A percentile compares a stretch with the other conserved stretches of the same genome.
Evolutionary conservation across 2,329 filamentous ascomycete genomes (phyloP).

Genomic region (Neofusicoccum cordaticola): DNA sequence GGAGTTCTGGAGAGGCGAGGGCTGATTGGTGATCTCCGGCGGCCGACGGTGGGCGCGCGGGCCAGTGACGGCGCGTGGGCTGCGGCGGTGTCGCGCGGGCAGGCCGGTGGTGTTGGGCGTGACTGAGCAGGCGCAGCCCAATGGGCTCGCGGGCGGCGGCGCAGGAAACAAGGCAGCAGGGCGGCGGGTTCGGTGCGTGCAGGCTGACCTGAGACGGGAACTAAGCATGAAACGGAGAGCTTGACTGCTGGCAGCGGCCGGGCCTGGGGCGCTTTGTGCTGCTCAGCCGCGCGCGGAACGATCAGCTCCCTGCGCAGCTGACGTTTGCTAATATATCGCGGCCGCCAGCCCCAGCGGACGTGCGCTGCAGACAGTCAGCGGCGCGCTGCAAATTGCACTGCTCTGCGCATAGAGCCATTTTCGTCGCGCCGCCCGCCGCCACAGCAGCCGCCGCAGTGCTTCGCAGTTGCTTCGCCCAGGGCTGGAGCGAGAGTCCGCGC

Average conservation of each 20-base stretch:
- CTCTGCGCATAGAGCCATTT: conserved; percentile 7
- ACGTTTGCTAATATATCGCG: conserved; percentile 12
- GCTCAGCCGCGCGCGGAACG: conserved; percentile 14
- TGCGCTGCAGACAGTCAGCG: conserved; percentile 3
- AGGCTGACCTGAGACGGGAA: background rate
- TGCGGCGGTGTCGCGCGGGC: background rate
- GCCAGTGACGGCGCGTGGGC: background rate
- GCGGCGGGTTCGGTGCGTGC: background rate
- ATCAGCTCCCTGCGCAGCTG: conserved; percentile 11
- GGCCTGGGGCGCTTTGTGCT: conserved; percentile 4
- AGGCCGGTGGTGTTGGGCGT: background rate
- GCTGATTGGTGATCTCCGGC: background rate
- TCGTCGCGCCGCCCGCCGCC: background rate
- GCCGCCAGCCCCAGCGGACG: conserved; percentile 1
- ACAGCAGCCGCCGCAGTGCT: background rate
- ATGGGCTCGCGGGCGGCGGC: background rate
- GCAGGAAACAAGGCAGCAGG: background rate
- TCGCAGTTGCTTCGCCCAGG: too few species aligned
- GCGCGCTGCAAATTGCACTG: background rate
- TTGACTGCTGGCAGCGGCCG: background rate
- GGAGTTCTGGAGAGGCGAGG: background rate
- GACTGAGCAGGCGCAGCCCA: background rate
- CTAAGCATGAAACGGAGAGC: conserved; percentile 10
- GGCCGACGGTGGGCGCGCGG: background rate
- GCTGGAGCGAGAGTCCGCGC: background rate